Evolutionary conservation across 108 stramenopile genomes (phyloP).

Genomic region (Cyclotella atomus): DNA sequence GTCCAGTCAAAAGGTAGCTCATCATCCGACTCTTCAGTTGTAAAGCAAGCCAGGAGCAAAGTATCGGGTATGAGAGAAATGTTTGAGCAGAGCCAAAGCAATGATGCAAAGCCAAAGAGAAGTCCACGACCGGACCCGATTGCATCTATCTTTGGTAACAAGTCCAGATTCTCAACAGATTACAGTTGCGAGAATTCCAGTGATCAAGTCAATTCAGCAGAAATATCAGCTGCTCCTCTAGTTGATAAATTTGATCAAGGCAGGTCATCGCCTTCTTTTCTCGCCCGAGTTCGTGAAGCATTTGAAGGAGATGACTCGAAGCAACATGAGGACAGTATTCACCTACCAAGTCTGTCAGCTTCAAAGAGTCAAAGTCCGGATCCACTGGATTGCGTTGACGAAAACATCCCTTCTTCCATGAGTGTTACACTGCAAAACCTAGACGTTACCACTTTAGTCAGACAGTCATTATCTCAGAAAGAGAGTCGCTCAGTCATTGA

Average conservation of each 20-base stretch:
- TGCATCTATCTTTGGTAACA: background rate
- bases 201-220: too few species aligned
- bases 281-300: background rate
- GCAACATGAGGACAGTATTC: too few species aligned
- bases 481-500: conserved; percentile 65
- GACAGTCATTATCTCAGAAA: conserved; percentile 25
- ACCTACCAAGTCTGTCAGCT: too few species aligned
- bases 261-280: background rate
- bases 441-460: conserved; percentile 34
- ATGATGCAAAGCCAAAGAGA: too few species aligned
- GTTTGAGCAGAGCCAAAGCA: too few species aligned
- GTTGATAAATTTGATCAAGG: background rate
- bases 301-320: background rate
- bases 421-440: conserved; percentile 9
- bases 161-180: background rate
- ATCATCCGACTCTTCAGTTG: too few species aligned
- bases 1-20: too few species aligned
- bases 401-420: background rate
- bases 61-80: background rate
- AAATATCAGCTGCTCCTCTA: background rate
- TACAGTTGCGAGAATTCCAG: background rate
- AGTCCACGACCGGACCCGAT: background rate
- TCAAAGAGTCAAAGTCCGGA: background rate
- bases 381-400: background rate
- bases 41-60: background rate